Evolutionary conservation across 1,139 yeast species (phyloP).

Genomic region (Scheffersomyces cryptocercus): DNA sequence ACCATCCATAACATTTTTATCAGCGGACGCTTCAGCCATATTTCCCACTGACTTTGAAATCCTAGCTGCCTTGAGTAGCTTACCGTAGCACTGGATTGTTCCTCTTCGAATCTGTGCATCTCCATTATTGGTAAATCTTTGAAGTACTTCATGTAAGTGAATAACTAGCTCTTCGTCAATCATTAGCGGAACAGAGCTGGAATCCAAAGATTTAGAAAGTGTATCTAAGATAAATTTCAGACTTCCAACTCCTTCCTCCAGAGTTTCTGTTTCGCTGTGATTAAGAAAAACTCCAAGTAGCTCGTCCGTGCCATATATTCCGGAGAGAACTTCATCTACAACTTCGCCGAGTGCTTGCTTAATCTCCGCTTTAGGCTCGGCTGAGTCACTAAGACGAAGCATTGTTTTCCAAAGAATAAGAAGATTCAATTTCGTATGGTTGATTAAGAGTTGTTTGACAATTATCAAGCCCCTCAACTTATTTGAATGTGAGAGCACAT

Average conservation of each 20-base stretch:
- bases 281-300: conserved; percentile 13
- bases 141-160: conserved; percentile 30
- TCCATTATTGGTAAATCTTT: conserved; percentile 25
- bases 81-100: conserved; percentile 45
- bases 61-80: conserved; percentile 24
- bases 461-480: conserved; percentile 33
- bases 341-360: conserved; percentile 24
- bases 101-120: conserved; percentile 43
- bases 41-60: conserved; percentile 7
- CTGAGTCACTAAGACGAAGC: conserved; percentile 15
- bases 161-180: conserved; percentile 22
- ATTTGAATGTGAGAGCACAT: conserved; percentile 8
- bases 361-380: conserved; percentile 12
- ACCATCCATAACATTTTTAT: conserved; percentile 17
- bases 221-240: conserved; percentile 23
- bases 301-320: conserved; percentile 23
- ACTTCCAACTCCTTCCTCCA: neutral
- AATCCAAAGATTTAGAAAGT: conserved; percentile 22
- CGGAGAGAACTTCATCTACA: conserved; percentile 32
- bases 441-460: conserved; percentile 37
- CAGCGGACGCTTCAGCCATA: conserved; percentile 7
- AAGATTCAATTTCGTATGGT: conserved; percentile 20
- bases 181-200: conserved; percentile 17
- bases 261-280: neutral
- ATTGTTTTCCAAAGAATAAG: conserved; percentile 25